A percentile compares a stretch with the other conserved stretches of the same genome.
Conservation (phyloP, 352 stramenopile species). For the Phytophthora tentaculata region DNA sequence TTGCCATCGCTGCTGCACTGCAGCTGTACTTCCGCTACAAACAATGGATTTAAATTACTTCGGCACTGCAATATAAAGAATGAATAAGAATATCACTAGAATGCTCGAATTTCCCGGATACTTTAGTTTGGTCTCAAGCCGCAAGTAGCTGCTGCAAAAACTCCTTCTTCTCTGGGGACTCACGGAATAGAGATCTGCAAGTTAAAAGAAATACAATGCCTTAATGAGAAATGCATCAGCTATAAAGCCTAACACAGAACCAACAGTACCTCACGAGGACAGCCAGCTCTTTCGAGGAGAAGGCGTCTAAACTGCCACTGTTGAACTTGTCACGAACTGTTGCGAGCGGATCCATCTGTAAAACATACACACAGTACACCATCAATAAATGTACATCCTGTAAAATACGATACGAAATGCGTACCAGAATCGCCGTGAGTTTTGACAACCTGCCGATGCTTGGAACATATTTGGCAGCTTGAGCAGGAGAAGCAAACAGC, state of each 20-base stretch:
- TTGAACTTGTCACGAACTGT: constrained; percentile 66
- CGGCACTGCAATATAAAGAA: background rate
- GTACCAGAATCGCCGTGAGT: constrained; percentile 59
- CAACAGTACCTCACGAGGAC: constrained; percentile 60
- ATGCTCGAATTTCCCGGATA: background rate
- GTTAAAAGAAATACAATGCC: constrained; percentile 2
- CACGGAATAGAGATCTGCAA: constrained; percentile 63
- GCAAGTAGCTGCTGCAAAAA: constrained; percentile 45
- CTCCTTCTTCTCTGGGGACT: constrained; percentile 60
- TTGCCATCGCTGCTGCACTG: constrained; percentile 66
- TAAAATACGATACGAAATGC: too few species aligned
- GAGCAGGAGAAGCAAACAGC: constrained; percentile 53
- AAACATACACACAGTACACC: constrained; percentile 3
- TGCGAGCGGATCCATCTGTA: constrained; percentile 63
- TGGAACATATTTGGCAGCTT: constrained; percentile 61
- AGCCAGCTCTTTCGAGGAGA: constrained; percentile 52
- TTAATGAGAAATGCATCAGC: constrained; percentile 1
- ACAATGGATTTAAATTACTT: constrained; percentile 73
- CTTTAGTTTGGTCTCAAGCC: constrained; percentile 11
- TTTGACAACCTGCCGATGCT: constrained; percentile 57
- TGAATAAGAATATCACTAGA: background rate
- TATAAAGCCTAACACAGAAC: background rate
- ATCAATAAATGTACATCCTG: too few species aligned
- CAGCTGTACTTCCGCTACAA: constrained; percentile 88
- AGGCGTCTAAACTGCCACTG: constrained; percentile 45